phyloP scores from a whole-genome alignment of 345 rosid species.

The Clarkia xantiana region DNA sequence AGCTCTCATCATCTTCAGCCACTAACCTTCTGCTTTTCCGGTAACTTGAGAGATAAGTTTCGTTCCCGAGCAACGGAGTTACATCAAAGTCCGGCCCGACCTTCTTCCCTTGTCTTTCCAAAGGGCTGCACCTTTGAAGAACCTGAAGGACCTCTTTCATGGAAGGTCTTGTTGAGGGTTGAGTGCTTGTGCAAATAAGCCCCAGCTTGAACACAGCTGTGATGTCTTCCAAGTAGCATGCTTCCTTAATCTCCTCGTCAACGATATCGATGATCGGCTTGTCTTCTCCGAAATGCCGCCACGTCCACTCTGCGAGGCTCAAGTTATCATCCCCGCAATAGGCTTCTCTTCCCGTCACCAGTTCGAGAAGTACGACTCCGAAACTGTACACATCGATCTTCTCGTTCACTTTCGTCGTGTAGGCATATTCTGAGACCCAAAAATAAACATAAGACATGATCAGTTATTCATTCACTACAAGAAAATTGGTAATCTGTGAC shows the following conservation, averaged over 20 bases:
- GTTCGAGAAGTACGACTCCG: constrained; percentile 77
- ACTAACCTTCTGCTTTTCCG: constrained; percentile 3
- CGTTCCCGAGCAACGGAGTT: constrained; percentile 28
- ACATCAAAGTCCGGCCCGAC: constrained; percentile 19
- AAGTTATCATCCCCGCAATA: constrained; percentile 43
- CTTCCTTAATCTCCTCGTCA: constrained; percentile 43
- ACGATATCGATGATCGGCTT: constrained; percentile 30
- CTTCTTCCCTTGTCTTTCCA: constrained; percentile 15
- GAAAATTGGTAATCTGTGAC: too few relatives aligned
- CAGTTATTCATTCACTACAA: too few relatives aligned
- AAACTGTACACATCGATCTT: constrained; percentile 84
- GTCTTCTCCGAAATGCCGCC: constrained; percentile 45
- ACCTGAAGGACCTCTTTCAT: constrained; percentile 67
- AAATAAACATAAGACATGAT: constrained; percentile 3
- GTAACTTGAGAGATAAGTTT: constrained; percentile 20
- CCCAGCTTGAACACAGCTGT: constrained; percentile 51
- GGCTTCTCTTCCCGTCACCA: constrained; percentile 72
- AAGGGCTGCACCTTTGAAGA: constrained; percentile 22
- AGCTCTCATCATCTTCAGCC: constrained; percentile 3
- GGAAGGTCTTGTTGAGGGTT: constrained; percentile 50
- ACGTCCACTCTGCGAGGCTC: constrained; percentile 84
- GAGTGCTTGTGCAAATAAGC: constrained; percentile 43
- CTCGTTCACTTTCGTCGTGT: constrained; percentile 61
- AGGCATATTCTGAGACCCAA: constrained; percentile 49
- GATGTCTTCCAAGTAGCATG: constrained; percentile 35